phyloP scores from a whole-genome alignment of 2,329 filamentous ascomycete genomes.

The Atkinsonella texensis region DNA sequence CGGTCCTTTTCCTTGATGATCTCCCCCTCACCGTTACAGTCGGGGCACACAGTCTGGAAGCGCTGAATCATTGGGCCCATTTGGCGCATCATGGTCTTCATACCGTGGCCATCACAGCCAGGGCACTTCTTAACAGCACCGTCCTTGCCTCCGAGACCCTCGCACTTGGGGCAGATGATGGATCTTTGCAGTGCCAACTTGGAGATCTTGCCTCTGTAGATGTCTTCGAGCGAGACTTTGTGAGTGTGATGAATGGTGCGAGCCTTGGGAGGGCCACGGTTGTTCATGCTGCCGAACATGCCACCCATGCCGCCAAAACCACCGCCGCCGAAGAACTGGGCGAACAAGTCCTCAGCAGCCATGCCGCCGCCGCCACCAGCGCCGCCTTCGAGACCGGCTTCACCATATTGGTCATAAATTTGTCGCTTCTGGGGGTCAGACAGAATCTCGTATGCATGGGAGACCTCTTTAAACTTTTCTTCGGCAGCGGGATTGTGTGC shows the following conservation, averaged over 20 bases:
- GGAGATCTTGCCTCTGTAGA: constrained; percentile 95
- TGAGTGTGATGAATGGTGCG: constrained; percentile 96
- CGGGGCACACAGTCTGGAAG: constrained; percentile 97
- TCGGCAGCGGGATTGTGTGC: constrained; percentile 83
- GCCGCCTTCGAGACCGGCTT: constrained; percentile 88
- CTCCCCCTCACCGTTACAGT: constrained; percentile 96
- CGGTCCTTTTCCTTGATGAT: constrained; percentile 93
- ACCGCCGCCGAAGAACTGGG: constrained; percentile 86
- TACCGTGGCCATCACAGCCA: constrained; percentile 85
- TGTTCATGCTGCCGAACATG: constrained; percentile 66
- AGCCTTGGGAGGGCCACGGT: constrained; percentile 73
- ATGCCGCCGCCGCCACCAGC: constrained; percentile 67
- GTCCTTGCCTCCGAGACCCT: constrained; percentile 91
- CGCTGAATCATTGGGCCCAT: constrained; percentile 99
- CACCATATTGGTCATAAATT: constrained; percentile 94
- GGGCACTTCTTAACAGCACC: constrained; percentile 90
- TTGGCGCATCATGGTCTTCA: constrained; percentile 99
- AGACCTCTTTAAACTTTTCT: constrained; percentile 97
- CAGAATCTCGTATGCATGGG: constrained; percentile 89
- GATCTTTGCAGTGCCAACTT: constrained; percentile 97
- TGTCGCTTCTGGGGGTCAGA: constrained; percentile 84
- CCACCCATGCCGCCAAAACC: constrained; percentile 52
- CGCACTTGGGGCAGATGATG: constrained; percentile 90
- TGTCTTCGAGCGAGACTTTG: constrained; percentile 95
- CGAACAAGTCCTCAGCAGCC: constrained; percentile 92